Percentiles rank a stretch among this genome's conserved stretches.
These are phyloP conservation scores for Fusarium lyarnte DNA, from an alignment of 2,329 filamentous ascomycete genomes.

Conservation along the genomic window DNA sequence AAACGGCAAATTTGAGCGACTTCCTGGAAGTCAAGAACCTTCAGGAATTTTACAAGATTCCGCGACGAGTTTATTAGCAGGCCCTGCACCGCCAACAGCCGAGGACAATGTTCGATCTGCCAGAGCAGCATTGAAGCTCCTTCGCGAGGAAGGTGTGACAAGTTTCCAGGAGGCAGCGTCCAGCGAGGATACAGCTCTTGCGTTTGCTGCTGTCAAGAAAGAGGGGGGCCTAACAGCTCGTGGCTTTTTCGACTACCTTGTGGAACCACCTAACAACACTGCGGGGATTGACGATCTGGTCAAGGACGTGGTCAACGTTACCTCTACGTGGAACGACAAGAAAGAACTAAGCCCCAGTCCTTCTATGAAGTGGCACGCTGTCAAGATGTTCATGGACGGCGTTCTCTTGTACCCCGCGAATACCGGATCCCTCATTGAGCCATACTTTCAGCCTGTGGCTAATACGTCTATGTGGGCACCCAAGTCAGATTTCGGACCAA, in stretches of 20 bases:
- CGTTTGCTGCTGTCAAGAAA: neutral
- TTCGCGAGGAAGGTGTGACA: neutral
- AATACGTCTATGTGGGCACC: neutral
- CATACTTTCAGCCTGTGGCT: neutral
- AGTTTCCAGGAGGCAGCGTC: neutral
- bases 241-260: neutral
- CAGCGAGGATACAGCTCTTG: neutral
- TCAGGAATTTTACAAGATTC: neutral
- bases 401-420: neutral
- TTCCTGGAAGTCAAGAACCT: neutral
- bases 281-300: neutral
- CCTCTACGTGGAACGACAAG: neutral
- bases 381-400: neutral
- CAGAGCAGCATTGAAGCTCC: neutral
- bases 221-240: neutral
- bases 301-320: neutral
- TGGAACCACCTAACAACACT: neutral
- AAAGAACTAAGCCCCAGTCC: neutral
- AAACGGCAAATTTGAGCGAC: neutral
- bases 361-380: neutral
- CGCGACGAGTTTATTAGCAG: neutral
- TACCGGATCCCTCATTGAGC: neutral
- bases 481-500: neutral
- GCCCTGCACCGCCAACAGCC: rapidly evolving
- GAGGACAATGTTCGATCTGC: neutral